These are phyloP conservation scores for Raffaelea ambrosiae DNA, from an alignment of 2,329 filamentous ascomycete species.

Conservation along the genomic window DNA sequence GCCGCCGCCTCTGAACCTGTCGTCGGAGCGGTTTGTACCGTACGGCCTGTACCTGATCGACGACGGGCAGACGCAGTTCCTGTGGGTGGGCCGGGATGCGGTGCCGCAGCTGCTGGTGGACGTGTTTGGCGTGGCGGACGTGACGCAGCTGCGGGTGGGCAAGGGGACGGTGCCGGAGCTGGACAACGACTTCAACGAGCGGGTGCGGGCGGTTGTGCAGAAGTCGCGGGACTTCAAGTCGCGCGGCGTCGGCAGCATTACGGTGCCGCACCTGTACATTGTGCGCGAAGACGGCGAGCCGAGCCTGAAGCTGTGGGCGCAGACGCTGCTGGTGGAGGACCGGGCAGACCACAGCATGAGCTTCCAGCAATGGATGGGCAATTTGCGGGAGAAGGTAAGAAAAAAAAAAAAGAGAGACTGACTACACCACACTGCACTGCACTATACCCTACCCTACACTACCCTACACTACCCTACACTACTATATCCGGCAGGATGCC, in stretches of 20 bases:
- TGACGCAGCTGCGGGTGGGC: slow-evolving; percentile 78
- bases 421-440: too few species aligned
- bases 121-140: slow-evolving; percentile 82
- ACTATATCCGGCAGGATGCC: too few species aligned
- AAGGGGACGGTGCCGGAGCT: slow-evolving; percentile 81
- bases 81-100: slow-evolving; percentile 91
- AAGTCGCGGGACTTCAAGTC: slow-evolving; percentile 86
- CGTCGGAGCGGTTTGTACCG: slow-evolving; percentile 76
- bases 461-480: too few species aligned
- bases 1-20: slow-evolving; percentile 76
- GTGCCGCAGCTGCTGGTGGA: slow-evolving; percentile 82
- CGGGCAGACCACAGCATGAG: slow-evolving; percentile 89
- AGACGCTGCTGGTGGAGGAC: slow-evolving; percentile 92
- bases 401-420: too few species aligned
- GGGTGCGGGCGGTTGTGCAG: slow-evolving; percentile 78
- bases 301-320: slow-evolving; percentile 90
- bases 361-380: slow-evolving; percentile 87
- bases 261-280: slow-evolving; percentile 86
- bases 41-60: slow-evolving; percentile 96
- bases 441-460: too few species aligned
- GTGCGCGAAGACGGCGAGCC: slow-evolving; percentile 95
- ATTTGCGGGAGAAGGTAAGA: slow-evolving; percentile 83
- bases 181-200: slow-evolving; percentile 94
- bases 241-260: slow-evolving; percentile 84
- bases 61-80: slow-evolving; percentile 93